Evolutionary conservation across 2,329 filamentous ascomycete genomes (phyloP).

Genomic region (Fusarium sp.): DNA sequence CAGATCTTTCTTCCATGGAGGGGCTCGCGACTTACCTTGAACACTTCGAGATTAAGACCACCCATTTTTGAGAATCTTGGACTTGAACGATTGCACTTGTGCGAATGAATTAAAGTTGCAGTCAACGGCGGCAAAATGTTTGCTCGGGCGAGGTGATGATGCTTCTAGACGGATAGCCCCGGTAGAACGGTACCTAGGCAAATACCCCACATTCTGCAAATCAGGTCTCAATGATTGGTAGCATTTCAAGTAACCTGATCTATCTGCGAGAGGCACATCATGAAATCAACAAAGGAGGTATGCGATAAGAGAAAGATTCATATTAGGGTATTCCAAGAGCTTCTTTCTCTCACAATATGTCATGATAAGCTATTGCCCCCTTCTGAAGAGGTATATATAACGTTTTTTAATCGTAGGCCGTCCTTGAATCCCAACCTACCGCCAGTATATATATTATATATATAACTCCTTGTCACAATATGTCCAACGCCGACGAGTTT

Average conservation of each 20-base stretch:
- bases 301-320: neutral
- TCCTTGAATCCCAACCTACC: conserved; percentile 18
- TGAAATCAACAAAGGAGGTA: neutral
- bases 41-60: conserved; percentile 91
- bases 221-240: conserved; percentile 32
- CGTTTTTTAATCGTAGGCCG: conserved; percentile 27
- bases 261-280: neutral
- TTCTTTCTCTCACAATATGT: conserved; percentile 7
- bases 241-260: conserved; percentile 6
- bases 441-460: conserved; percentile 33
- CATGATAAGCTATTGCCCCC: conserved; percentile 15
- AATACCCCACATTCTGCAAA: conserved; percentile 29
- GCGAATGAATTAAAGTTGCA: conserved; percentile 22
- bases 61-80: conserved; percentile 63
- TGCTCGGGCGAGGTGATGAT: conserved; percentile 32
- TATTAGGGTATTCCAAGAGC: conserved; percentile 4
- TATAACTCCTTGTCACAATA: conserved; percentile 34
- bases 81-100: conserved; percentile 8
- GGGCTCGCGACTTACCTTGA: conserved; percentile 74
- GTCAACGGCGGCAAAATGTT: conserved; percentile 32
- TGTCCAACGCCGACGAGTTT: conserved; percentile 49
- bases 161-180: conserved; percentile 39
- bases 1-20: neutral
- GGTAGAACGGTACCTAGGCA: conserved; percentile 34
- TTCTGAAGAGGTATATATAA: conserved; percentile 28